Evolutionary conservation across 805 yeast species (phyloP).

Genomic region (Candida awuae): DNA sequence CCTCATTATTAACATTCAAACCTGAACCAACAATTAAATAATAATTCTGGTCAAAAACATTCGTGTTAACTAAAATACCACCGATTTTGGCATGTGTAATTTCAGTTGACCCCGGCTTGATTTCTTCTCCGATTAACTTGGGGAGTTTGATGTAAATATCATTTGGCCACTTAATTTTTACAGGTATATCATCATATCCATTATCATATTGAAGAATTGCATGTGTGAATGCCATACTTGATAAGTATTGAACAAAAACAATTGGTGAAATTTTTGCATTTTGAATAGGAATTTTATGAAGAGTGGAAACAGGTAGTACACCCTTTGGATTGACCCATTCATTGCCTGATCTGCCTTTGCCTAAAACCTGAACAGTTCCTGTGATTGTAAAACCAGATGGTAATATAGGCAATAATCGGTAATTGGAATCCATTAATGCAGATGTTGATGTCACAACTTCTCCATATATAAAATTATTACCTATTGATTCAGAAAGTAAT

Average conservation of each 20-base stretch:
- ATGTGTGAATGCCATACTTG: constrained; percentile 75
- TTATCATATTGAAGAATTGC: constrained; percentile 53
- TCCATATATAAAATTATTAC: constrained; percentile 62
- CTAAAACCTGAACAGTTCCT: constrained; percentile 82
- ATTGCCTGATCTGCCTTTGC: constrained; percentile 92
- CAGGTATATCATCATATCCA: constrained; percentile 61
- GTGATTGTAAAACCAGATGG: constrained; percentile 66
- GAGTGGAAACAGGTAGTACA: constrained; percentile 72
- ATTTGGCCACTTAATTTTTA: constrained; percentile 93
- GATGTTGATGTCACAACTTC: constrained; percentile 90
- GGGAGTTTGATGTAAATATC: constrained; percentile 77
- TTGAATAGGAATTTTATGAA: constrained; percentile 46
- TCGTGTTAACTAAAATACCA: constrained; percentile 80
- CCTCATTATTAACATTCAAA: constrained; percentile 70
- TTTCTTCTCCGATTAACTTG: constrained; percentile 35
- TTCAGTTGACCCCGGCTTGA: constrained; percentile 32
- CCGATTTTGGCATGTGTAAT: constrained; percentile 68
- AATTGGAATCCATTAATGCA: constrained; percentile 68
- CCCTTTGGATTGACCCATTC: constrained; percentile 95
- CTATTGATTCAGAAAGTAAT: constrained; percentile 35
- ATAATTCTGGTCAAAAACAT: constrained; percentile 50
- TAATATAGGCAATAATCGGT: constrained; percentile 42
- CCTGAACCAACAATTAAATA: constrained; percentile 81
- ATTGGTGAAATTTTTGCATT: constrained; percentile 43
- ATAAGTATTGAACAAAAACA: constrained; percentile 80